phyloP scores from a whole-genome alignment of 2,329 filamentous ascomycete species.

The Pseudodiploospora longispora region DNA sequence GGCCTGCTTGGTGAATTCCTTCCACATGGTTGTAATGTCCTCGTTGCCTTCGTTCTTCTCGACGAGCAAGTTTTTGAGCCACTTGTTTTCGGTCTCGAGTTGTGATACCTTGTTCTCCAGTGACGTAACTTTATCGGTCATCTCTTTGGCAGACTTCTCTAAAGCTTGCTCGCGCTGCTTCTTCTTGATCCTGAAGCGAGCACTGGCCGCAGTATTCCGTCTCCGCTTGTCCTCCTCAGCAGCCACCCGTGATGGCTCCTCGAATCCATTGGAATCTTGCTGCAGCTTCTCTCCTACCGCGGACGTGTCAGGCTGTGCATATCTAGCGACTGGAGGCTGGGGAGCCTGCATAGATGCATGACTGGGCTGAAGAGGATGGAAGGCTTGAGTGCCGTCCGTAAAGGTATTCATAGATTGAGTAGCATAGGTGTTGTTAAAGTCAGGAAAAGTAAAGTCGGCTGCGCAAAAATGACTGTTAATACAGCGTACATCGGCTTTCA shows the following conservation, averaged over 20 bases:
- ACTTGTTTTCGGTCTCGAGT: constrained; percentile 77
- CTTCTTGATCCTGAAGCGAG: constrained; percentile 90
- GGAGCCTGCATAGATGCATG: constrained; percentile 32
- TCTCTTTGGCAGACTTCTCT: constrained; percentile 73
- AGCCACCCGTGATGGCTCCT: constrained; percentile 63
- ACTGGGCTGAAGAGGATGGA: constrained; percentile 47
- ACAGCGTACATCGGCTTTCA: not conserved
- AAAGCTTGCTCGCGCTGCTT: constrained; percentile 87
- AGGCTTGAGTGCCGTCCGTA: constrained; percentile 26
- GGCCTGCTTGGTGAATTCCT: constrained; percentile 39
- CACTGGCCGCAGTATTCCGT: constrained; percentile 80
- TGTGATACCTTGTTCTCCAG: constrained; percentile 68
- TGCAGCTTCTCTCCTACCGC: no score
- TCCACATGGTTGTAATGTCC: constrained; percentile 41
- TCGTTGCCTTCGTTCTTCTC: constrained; percentile 67
- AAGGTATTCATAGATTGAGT: constrained; percentile 39
- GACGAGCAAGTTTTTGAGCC: constrained; percentile 71
- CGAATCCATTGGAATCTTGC: constrained; percentile 41
- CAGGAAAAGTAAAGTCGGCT: constrained; percentile 51
- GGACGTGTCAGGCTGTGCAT: no score
- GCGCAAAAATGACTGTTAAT: constrained; percentile 29
- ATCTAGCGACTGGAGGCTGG: constrained; percentile 31
- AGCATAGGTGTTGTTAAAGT: constrained; percentile 45
- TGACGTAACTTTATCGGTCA: constrained; percentile 66
- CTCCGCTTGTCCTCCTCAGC: constrained; percentile 87